phyloP scores from a whole-genome alignment of 129 eudicot species.

The Solidago caesia region DNA sequence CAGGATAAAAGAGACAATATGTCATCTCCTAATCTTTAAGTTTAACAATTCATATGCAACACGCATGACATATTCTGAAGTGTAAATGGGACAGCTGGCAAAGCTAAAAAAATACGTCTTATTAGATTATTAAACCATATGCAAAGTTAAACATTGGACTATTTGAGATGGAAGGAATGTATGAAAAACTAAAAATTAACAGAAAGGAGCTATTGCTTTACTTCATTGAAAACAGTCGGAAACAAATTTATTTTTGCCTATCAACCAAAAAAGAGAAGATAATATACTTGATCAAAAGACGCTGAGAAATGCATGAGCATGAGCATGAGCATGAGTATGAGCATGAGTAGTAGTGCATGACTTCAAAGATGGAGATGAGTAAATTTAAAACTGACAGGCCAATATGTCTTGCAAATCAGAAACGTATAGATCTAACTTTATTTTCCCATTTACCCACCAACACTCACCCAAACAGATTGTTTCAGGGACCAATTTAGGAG shows the following conservation, averaged over 20 bases:
- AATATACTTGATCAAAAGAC: neutral
- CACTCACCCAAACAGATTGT: too few relatives aligned
- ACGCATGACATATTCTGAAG: neutral
- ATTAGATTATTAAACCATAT: neutral
- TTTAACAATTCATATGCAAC: conserved; percentile 2
- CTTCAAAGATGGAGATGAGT: too few relatives aligned
- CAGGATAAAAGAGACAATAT: neutral
- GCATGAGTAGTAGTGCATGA: too few relatives aligned
- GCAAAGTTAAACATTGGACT: neutral
- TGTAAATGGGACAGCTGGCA: neutral
- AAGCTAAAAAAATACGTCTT: neutral
- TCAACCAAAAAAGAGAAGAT: neutral
- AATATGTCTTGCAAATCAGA: neutral
- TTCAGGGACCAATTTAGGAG: too few relatives aligned
- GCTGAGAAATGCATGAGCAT: neutral
- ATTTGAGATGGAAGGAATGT: neutral
- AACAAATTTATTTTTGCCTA: neutral
- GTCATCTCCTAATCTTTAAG: neutral
- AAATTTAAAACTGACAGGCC: too few relatives aligned
- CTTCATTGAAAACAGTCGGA: neutral
- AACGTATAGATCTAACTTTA: too few relatives aligned
- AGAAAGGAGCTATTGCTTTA: neutral
- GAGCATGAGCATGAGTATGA: neutral
- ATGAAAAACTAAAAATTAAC: neutral
- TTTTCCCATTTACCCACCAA: neutral